These are phyloP conservation scores for Fusarium anguioides DNA, from an alignment of 2,329 filamentous ascomycete genomes.

Conservation along the genomic window DNA sequence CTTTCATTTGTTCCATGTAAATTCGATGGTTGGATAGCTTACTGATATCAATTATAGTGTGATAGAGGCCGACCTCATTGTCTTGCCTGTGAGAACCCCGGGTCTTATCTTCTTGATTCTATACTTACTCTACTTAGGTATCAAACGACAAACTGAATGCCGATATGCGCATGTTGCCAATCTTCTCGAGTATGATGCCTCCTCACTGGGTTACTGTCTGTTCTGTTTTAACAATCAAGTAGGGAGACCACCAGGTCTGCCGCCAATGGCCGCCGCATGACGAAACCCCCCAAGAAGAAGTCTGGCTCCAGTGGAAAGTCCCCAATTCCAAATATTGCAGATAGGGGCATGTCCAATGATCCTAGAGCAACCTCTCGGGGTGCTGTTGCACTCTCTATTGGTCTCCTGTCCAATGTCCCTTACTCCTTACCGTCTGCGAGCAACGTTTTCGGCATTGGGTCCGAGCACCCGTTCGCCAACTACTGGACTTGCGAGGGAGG, in stretches of 20 bases:
- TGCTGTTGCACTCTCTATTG: constrained; percentile 66
- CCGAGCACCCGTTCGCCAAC: constrained; percentile 83
- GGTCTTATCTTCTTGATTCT: background rate
- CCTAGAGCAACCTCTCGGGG: constrained; percentile 59
- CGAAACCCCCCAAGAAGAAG: constrained; percentile 67
- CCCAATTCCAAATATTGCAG: constrained; percentile 65
- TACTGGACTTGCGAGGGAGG: constrained; percentile 87
- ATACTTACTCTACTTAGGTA: constrained; percentile 60
- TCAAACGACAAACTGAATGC: constrained; percentile 81
- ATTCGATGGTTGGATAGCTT: background rate
- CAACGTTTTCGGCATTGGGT: constrained; percentile 83
- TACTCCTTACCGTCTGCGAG: constrained; percentile 77
- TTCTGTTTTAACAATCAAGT: constrained; percentile 27
- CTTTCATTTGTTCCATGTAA: background rate
- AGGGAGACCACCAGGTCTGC: constrained; percentile 69
- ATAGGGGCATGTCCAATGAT: constrained; percentile 60
- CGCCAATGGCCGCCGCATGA: constrained; percentile 66
- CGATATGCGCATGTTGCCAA: constrained; percentile 82
- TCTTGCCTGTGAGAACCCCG: constrained; percentile 65
- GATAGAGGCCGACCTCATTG: constrained; percentile 78
- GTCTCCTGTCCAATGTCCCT: constrained; percentile 77
- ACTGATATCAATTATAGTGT: constrained; percentile 63
- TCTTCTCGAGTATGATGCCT: constrained; percentile 72
- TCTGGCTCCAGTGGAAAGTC: constrained; percentile 52
- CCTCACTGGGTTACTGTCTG: background rate